Conservation (phyloP, 2,329 filamentous ascomycete species). For the Cladophialophora psammophila region DNA sequence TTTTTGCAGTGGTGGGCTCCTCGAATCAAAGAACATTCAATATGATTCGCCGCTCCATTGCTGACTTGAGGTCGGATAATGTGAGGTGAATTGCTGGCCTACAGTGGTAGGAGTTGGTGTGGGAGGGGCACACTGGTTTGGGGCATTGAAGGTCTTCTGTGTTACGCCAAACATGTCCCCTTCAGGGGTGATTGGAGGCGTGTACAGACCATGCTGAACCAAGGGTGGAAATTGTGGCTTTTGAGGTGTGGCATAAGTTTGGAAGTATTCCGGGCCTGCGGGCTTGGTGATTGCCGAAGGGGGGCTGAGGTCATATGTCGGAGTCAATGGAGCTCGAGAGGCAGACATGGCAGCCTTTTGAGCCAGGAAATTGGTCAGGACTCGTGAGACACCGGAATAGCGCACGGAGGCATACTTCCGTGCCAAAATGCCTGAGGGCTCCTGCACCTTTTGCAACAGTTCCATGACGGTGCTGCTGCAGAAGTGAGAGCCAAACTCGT, state of each 20-base stretch:
- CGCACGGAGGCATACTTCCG: conserved; percentile 73
- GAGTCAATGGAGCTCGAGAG: conserved; percentile 42
- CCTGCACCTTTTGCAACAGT: conserved; percentile 70
- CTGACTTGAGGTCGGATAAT: conserved; percentile 27
- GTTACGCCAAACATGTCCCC: conserved; percentile 49
- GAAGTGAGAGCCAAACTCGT: conserved; percentile 72
- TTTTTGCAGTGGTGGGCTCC: neutral
- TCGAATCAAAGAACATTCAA: conserved; percentile 15
- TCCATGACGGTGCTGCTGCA: conserved; percentile 63
- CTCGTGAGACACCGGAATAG: conserved; percentile 69
- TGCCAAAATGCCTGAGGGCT: conserved; percentile 71
- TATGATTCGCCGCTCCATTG: conserved; percentile 33
- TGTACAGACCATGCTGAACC: conserved; percentile 52
- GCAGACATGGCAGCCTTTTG: conserved; percentile 64
- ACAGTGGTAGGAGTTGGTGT: conserved; percentile 37
- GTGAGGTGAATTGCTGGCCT: conserved; percentile 31
- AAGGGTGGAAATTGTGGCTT: conserved; percentile 38
- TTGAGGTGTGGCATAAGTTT: conserved; percentile 38
- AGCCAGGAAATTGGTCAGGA: conserved; percentile 71
- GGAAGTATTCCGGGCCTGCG: conserved; percentile 36
- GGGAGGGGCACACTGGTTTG: conserved; percentile 37
- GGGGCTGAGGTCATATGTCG: conserved; percentile 46
- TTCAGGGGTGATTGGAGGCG: conserved; percentile 56
- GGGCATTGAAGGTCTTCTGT: conserved; percentile 45
- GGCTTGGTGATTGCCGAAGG: conserved; percentile 41